Evolutionary conservation across 495 filamentous ascomycete genomes (phyloP), one percentile per base, ranked within the genome.

Genomic region (Aspergillus mulundensis): DNA sequence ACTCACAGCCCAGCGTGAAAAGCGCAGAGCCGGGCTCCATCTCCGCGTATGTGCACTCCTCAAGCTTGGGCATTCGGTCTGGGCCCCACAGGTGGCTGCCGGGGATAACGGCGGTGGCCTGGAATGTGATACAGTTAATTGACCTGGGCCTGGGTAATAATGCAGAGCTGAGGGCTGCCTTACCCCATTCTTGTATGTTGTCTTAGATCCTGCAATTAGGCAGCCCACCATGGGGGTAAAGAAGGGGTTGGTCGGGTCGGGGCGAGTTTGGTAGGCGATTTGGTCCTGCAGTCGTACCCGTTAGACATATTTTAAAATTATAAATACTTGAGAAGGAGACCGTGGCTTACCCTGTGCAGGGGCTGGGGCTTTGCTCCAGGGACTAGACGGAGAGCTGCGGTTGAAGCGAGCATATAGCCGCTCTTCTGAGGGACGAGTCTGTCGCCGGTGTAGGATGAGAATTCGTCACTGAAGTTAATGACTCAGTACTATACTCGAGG

Each of bases 1-100:
- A 50, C 46, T 50, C 14, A 50, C 46, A 50, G 1, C 46, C 46
- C 7, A 50, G 28, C 6, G 46, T 50, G 14, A 50, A 50, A 7
- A 50, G 30, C 7, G 46, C 46, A 14, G 46, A 50, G 19, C 46
- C 46, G 4, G 46, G 46, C 46, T 50, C 46, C 46, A 50, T 50
- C 30, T 50, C 46, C 8, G 46, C 46, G 34, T 50, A 50, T 38
- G 46, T 38, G 30, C 46, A 50, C 14, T 50, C 46, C 15, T 50
- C 46, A 11, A 38, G 19, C 30, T 50, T 36, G 18, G 46, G 46
- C 7, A 36, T 50, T 28, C 46, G 46, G 1, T 50, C 46, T 12
- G 46, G 15, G 18, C 30, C 28, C 46, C 46, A 50, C 1, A 50
- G 28, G 46, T 50, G 46, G 46, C 46, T 50, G 3, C 30, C 30